Evolutionary conservation across 345 rosid species (phyloP), one percentile per base, ranked within the genome.

Genomic region (Gossypium stocksii): DNA sequence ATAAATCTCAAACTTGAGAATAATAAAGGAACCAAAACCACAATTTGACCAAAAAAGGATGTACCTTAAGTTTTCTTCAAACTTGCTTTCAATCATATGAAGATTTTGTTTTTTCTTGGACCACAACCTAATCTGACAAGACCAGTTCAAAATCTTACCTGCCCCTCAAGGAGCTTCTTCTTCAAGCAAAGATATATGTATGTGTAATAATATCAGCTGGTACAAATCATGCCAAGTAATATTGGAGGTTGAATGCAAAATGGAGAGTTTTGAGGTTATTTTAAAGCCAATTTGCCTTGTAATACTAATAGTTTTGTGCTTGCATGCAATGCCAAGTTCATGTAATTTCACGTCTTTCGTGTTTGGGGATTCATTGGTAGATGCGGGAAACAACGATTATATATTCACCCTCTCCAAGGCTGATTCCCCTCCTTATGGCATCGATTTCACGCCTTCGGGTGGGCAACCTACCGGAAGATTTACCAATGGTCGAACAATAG

Each of bases 401-500:
- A 74, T 84, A 11, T 75, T 70, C 70, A 91, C 86, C 8, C 84
- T 91, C 60, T 70, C 87, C 2, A 82, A 80, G 78, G 89, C 92
- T 1, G 80, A 88, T 38, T 84, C 83, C 34, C 86, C 84, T 71
- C 91, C 89, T 9, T 86, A 88, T 7, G 94, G 94, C 10, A 83
- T 87, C 20, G 91, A 89, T 51, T 91, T 91, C 84, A 77, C 72
- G 76, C 78, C 85, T 57, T 86, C 82, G 1, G 88, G 84, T 4
- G 92, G 96, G 43, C 81, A 22, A 61, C 90, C 91, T n/a, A 84
- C 90, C 11, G 90, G 93, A 51, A 83, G 95, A 79, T 92, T 88
- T 80, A 83, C 89, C 73, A 89, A 86, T 56, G 95, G 93, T 43
- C 59, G 79, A 52, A 83, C 83, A 57, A 83, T 75, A 23, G 75